These are phyloP conservation scores for Xerocomus tenax DNA, from an alignment of 1,284 basidiomycete species.

Conservation along the genomic window DNA sequence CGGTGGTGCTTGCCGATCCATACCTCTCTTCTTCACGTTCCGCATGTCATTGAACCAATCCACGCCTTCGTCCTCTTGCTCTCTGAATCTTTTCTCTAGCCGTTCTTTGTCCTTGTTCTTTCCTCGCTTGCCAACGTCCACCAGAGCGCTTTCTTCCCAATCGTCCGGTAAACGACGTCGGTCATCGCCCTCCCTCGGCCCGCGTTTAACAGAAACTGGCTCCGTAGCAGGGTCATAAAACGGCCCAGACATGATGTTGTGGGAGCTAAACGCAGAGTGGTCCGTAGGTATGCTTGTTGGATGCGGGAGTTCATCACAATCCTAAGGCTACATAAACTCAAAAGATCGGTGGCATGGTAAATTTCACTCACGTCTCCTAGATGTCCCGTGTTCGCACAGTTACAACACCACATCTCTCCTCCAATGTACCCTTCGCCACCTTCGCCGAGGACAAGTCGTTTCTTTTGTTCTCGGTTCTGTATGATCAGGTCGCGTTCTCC, in stretches of 20 bases:
- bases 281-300: constrained; percentile 45
- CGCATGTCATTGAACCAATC: constrained; percentile 51
- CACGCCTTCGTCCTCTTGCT: constrained; percentile 45
- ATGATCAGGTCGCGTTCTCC: constrained; percentile 47
- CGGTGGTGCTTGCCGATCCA: constrained; percentile 8
- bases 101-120: constrained; percentile 51
- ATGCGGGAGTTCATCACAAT: constrained; percentile 55
- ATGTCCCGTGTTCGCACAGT: constrained; percentile 74
- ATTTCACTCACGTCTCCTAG: constrained; percentile 70
- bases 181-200: constrained; percentile 12
- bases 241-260: constrained; percentile 65
- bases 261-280: constrained; percentile 67
- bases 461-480: constrained; percentile 42
- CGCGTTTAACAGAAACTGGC: constrained; percentile 10
- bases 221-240: constrained; percentile 47
- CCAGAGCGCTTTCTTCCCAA: constrained; percentile 42
- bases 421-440: constrained; percentile 74
- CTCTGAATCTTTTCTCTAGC: constrained; percentile 43
- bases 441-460: constrained; percentile 45
- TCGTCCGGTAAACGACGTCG: constrained; percentile 30
- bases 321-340: constrained; percentile 37
- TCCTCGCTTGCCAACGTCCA: constrained; percentile 57
- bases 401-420: constrained; percentile 77
- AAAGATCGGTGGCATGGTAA: background rate
- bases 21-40: constrained; percentile 23